Evolutionary conservation across 441 rosid genomes (phyloP).

Genomic region (Gossypium laxum): DNA sequence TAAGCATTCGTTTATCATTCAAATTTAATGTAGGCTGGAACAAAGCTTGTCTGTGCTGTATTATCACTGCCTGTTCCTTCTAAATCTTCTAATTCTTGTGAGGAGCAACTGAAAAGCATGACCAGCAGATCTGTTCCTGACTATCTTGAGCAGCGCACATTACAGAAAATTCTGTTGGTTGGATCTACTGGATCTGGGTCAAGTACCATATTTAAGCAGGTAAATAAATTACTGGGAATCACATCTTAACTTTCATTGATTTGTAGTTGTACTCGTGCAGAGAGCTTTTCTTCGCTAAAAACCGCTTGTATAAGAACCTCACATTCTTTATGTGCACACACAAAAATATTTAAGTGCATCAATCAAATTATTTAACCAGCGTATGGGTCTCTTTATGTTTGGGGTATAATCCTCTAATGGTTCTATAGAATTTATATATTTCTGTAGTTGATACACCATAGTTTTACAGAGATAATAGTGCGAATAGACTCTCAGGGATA

Average conservation of each 20-base stretch:
- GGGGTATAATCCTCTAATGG: neutral
- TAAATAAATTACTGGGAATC: slow-evolving; percentile 17
- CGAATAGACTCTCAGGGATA: neutral
- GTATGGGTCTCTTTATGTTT: neutral
- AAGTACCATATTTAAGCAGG: slow-evolving; percentile 94
- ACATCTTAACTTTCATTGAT: neutral
- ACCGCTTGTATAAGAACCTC: neutral
- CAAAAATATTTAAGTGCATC: neutral
- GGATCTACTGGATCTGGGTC: slow-evolving; percentile 83
- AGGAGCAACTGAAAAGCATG: slow-evolving; percentile 41
- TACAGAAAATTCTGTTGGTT: slow-evolving; percentile 67
- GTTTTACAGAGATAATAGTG: neutral
- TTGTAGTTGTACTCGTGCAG: neutral
- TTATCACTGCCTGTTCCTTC: slow-evolving; percentile 76
- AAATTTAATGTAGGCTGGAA: slow-evolving; percentile 50
- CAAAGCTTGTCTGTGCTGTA: slow-evolving; percentile 64
- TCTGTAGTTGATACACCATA: neutral
- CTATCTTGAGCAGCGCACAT: slow-evolving; percentile 50
- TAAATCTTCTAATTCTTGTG: slow-evolving; percentile 37
- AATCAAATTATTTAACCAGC: neutral
- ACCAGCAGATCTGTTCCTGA: slow-evolving; percentile 53
- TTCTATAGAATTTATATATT: neutral
- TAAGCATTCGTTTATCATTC: slow-evolving; percentile 8
- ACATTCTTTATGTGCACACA: neutral
- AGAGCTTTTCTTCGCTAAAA: neutral